Base-by-base conservation (phyloP, 177 flowering plant genomes). In the Vitis hybrid region DNA sequence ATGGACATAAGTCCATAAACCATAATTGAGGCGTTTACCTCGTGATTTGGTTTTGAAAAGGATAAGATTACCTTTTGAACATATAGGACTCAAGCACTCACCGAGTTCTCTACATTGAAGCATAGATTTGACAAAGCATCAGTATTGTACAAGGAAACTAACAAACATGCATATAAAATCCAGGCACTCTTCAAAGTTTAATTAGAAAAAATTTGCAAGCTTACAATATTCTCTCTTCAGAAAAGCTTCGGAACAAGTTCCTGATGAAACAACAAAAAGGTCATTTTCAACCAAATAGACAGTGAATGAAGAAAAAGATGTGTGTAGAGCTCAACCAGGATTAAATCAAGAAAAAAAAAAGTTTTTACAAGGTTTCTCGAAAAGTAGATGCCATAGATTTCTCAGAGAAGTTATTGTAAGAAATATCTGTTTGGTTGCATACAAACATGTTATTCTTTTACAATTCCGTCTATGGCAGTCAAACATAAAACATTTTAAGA, bases 191-290 rank as follows among this genome's bases (percentile, higher is more conserved):
- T 0, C 0, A 32, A 32, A 32, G 39, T 32, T 32, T 32, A 32
- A 32, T 32, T 32, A 32, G 23, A 32, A 32, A 55, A 9, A 34
- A 2, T 32, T 21, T 56, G 4, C 17, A 66, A 30, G 49, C 84
- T 74, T 73, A 81, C 84, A 11, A 51, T 48, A 30, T 70, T 15
- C 65, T 70, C 3, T 45, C 34, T 11, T 62, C 11, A 21, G 73
- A 57, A 70, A 51, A 81, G 78, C 82, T 79, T 75, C 59, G 49
- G 69, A 72, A 82, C 70, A 79, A 68, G 64, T 82, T 82, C 56
- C 85, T 82, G 50, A 17, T 68, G 60, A 58, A 21, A 8, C 54
- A 57, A 34, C 51, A 6, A 61, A 34, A 63, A 58, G 60, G 23
- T 65, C 6, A n/a, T 15, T 32, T 32, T 32, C 39, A 32, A 32